Percentiles rank a stretch among this genome's conserved stretches.
Conservation (phyloP, 441 rosid genomes). For the Adansonia grandidieri region DNA sequence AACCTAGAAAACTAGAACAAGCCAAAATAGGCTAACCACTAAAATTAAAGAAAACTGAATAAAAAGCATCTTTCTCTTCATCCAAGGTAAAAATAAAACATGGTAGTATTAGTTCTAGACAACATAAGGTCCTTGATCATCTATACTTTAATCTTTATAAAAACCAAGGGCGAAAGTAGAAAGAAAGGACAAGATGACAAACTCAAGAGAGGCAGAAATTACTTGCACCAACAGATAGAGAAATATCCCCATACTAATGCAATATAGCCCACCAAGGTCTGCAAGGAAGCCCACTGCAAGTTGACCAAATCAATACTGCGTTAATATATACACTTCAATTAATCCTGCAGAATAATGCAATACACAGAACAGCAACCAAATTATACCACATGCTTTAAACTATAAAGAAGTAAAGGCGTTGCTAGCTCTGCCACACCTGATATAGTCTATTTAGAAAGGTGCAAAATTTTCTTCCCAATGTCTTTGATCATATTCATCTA, state of each 20-base stretch:
- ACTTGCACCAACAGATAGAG: constrained; percentile 93
- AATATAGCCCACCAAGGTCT: constrained; percentile 96
- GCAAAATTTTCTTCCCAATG: not conserved
- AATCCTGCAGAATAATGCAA: not conserved
- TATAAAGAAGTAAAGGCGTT: not conserved
- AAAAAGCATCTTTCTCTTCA: constrained; percentile 14
- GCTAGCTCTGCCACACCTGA: not conserved
- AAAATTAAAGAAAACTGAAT: not conserved
- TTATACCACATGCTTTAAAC: not conserved
- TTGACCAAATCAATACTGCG: constrained; percentile 22
- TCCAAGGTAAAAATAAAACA: not conserved
- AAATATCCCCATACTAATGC: constrained; percentile 89
- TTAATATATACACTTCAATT: constrained; percentile 18
- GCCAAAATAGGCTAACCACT: not conserved
- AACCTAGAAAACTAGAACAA: not conserved
- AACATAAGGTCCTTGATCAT: constrained; percentile 5
- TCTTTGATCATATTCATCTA: not conserved
- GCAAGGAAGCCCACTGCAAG: constrained; percentile 97
- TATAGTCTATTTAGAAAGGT: not conserved
- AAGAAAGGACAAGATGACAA: constrained; percentile 8
- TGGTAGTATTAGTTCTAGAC: not conserved
- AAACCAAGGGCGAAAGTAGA: not conserved
- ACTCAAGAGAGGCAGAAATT: constrained; percentile 32
- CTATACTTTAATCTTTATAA: not conserved
- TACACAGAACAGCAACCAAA: not conserved